Evolutionary conservation across 1,139 yeast genomes (phyloP).

Genomic region (Yamadazyma dendronema): DNA sequence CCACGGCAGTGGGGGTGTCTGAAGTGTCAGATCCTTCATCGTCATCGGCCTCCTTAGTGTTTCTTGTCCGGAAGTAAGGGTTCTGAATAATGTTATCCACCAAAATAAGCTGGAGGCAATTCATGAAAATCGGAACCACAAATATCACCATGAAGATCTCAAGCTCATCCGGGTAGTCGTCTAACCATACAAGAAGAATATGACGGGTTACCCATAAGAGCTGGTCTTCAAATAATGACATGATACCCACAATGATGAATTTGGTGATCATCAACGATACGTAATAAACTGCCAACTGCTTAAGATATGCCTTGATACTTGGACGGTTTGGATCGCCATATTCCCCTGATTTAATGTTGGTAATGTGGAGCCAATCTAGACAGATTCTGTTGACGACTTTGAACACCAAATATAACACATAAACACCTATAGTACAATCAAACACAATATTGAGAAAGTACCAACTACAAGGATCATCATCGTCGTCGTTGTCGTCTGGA

Average conservation of each 20-base stretch:
- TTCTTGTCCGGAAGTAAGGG: constrained; percentile 25
- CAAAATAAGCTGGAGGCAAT: constrained; percentile 81
- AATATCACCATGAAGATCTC: constrained; percentile 88
- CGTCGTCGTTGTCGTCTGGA: constrained; percentile 7
- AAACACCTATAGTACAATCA: constrained; percentile 96
- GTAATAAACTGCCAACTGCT: constrained; percentile 72
- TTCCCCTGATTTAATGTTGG: constrained; percentile 75
- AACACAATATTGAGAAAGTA: constrained; percentile 82
- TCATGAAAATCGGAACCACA: constrained; percentile 74
- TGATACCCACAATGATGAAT: constrained; percentile 43
- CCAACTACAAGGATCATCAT: constrained; percentile 78
- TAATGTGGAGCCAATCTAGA: constrained; percentile 29
- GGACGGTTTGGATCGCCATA: constrained; percentile 74
- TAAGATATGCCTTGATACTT: constrained; percentile 57
- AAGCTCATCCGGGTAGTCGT: constrained; percentile 68
- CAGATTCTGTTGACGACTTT: constrained; percentile 44
- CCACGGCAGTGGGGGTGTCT: no score
- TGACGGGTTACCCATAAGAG: constrained; percentile 47
- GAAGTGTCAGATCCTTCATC: no score
- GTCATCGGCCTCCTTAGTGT: constrained; percentile 7
- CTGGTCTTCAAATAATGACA: constrained; percentile 40
- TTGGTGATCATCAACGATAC: constrained; percentile 63
- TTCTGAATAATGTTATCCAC: constrained; percentile 83
- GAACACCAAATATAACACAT: constrained; percentile 62
- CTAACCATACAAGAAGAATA: constrained; percentile 67